Evolutionary conservation across 73 alveolate genomes (phyloP), one percentile per base, ranked within the genome.

Genomic region (Paramecium octaurelia): DNA sequence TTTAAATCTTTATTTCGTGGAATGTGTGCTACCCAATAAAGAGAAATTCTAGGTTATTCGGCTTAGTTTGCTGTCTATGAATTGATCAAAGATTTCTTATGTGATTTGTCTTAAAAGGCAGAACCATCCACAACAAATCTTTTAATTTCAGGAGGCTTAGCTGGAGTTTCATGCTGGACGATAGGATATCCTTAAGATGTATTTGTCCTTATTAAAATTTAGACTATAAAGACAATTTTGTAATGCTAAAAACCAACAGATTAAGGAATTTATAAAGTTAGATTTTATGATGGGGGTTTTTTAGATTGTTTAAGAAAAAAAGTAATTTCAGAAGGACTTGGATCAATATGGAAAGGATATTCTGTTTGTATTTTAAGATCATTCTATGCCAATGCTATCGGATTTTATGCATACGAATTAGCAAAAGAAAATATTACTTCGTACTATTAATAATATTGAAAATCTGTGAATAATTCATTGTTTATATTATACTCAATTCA

Each of bases 261-360:
- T 38, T 20, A 73, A 29, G 58, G 71, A 1, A 80, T n/a, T 14
- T 80, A 43, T 44, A 80, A 80, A 43, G 50, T 42, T 48, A 40
- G 23, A 23, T 44, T 92, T 38, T 54, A 44, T 20, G 97, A 94
- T 92, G 97, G 97, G 18, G 97, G 97, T 16, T 92, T 94, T 20
- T 16, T 92, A 31, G 89, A 75, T 57, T 92, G 95, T 36, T 93
- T 92, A 12, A 58, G 59, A 77, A 46, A 94, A 57, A 85, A 89
- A 38, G 36, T 84, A 6, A 85, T 46, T 2, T 20, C 76, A 27
- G 96, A 92, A 36, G 97, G 95, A n/a, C 6, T 92, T 6, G 27
- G 40, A 54, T 92, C 93, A 7, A 92, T 94, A 18, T 94, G 97
- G 97, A 92, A 76, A 71, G 97, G 97, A 36, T 94, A 92, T 42